These are phyloP conservation scores for Aspergillus latus DNA, from an alignment of 2,329 filamentous ascomycete genomes.

Conservation along the genomic window DNA sequence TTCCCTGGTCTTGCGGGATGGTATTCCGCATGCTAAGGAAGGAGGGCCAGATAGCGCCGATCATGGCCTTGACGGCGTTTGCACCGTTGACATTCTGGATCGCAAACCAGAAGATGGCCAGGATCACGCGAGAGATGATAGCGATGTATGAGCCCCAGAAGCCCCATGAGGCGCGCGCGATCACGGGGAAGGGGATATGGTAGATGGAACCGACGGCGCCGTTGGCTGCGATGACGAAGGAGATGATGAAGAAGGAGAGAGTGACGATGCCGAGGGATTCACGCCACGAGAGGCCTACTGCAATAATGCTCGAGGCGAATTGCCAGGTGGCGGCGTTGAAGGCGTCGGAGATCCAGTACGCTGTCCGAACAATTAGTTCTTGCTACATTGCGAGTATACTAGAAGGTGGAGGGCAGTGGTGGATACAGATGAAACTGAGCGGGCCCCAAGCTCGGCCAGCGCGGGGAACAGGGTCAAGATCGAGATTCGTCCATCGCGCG, in stretches of 20 bases:
- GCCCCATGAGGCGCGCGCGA: conserved; percentile 57
- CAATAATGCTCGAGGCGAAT: conserved; percentile 51
- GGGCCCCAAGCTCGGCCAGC: conserved; percentile 49
- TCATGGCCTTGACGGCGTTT: conserved; percentile 52
- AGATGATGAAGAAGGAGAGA: conserved; percentile 54
- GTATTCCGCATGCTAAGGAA: conserved; percentile 37
- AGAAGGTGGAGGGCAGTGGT: not conserved
- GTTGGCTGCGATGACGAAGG: conserved; percentile 60
- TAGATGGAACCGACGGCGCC: conserved; percentile 55
- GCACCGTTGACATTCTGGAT: conserved; percentile 66
- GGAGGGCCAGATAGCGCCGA: conserved; percentile 54
- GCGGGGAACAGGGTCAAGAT: conserved; percentile 51
- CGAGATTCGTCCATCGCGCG: conserved; percentile 49
- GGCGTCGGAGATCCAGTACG: conserved; percentile 55
- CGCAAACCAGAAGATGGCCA: conserved; percentile 63
- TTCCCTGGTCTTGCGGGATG: conserved; percentile 44
- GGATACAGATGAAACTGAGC: conserved; percentile 41
- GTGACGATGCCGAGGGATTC: conserved; percentile 53
- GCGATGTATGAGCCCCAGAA: conserved; percentile 59
- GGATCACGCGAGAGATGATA: conserved; percentile 54
- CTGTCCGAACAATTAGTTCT: conserved; percentile 21
- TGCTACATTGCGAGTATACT: not conserved
- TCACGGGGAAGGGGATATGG: conserved; percentile 58
- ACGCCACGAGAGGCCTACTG: conserved; percentile 55
- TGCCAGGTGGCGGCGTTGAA: conserved; percentile 57